Conservation (phyloP, 768 basidiomycete genomes). For the Nidularia sp. region DNA sequence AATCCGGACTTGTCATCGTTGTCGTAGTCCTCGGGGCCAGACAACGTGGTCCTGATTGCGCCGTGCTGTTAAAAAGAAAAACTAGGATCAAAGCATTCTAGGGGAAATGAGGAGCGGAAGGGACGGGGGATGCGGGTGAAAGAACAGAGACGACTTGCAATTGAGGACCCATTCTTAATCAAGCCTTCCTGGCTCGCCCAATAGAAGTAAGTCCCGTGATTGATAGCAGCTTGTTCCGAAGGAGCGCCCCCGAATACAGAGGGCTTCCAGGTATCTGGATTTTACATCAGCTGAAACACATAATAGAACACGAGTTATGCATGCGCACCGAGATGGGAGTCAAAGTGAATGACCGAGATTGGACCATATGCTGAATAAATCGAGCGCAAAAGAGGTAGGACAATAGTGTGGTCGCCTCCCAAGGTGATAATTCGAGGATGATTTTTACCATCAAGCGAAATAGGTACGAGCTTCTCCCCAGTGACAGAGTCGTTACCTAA, state of each 20-base stretch:
- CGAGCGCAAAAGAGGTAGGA: slow-evolving; percentile 56
- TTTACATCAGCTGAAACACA: background rate
- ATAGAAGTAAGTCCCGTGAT: slow-evolving; percentile 90
- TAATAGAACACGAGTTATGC: slow-evolving; percentile 8
- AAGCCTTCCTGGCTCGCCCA: slow-evolving; percentile 83
- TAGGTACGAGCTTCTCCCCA: slow-evolving; percentile 50
- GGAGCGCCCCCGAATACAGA: slow-evolving; percentile 73
- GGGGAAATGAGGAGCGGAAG: slow-evolving; percentile 10
- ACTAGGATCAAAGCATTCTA: slow-evolving; percentile 72
- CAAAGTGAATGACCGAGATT: slow-evolving; percentile 83
- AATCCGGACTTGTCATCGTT: slow-evolving; percentile 81
- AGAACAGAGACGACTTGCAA: slow-evolving; percentile 63
- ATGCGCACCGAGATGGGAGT: slow-evolving; percentile 59
- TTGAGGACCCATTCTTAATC: slow-evolving; percentile 72
- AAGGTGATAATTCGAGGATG: slow-evolving; percentile 82
- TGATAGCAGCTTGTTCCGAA: slow-evolving; percentile 69
- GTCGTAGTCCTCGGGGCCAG: slow-evolving; percentile 70
- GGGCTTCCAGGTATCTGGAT: slow-evolving; percentile 69
- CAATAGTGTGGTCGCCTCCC: slow-evolving; percentile 88
- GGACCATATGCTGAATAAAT: slow-evolving; percentile 75
- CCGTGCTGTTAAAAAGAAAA: slow-evolving; percentile 63
- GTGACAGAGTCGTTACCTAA: slow-evolving; percentile 61
- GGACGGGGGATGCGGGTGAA: slow-evolving; percentile 9
- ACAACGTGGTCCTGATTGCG: slow-evolving; percentile 81
- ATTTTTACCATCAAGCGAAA: slow-evolving; percentile 65